Conservation (phyloP, 1,284 basidiomycete genomes). For the Naganishia sp. region DNA sequence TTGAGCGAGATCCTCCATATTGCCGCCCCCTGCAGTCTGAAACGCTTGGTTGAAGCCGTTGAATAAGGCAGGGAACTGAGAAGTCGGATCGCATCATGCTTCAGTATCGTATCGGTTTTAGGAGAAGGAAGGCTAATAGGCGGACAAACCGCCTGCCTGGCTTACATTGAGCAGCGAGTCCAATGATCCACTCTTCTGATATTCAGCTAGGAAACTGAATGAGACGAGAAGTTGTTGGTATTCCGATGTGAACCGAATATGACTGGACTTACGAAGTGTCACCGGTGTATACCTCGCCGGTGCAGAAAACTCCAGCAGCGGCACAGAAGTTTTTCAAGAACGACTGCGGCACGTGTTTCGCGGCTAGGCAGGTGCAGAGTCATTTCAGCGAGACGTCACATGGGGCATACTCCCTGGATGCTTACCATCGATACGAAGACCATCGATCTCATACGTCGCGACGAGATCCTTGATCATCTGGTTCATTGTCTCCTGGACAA, state of each 20-base stretch:
- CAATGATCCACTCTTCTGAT: constrained; percentile 48
- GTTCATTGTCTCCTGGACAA: constrained; percentile 62
- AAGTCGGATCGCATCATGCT: background rate
- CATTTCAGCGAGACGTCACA: background rate
- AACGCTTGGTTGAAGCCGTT: constrained; percentile 65
- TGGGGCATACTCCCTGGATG: background rate
- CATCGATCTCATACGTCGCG: constrained; percentile 62
- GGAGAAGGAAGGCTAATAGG: background rate
- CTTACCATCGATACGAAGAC: constrained; percentile 71
- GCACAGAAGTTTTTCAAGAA: constrained; percentile 61
- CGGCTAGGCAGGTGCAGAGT: constrained; percentile 51
- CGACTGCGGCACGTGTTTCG: constrained; percentile 59
- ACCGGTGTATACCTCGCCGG: constrained; percentile 72
- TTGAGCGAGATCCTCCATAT: constrained; percentile 63
- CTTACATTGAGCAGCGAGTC: constrained; percentile 49
- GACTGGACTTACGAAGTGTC: constrained; percentile 58
- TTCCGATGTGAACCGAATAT: background rate
- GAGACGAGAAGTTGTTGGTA: too few relatives aligned
- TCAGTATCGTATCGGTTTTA: background rate
- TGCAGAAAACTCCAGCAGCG: constrained; percentile 75
- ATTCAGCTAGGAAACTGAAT: constrained; percentile 41
- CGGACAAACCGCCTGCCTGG: background rate
- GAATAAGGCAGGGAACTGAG: constrained; percentile 23
- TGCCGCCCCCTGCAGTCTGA: constrained; percentile 61
- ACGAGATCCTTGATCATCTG: constrained; percentile 66